Evolutionary conservation across 495 filamentous ascomycete genomes (phyloP), one percentile per base, ranked within the genome.

Genomic region (Aspergillus baeticus): DNA sequence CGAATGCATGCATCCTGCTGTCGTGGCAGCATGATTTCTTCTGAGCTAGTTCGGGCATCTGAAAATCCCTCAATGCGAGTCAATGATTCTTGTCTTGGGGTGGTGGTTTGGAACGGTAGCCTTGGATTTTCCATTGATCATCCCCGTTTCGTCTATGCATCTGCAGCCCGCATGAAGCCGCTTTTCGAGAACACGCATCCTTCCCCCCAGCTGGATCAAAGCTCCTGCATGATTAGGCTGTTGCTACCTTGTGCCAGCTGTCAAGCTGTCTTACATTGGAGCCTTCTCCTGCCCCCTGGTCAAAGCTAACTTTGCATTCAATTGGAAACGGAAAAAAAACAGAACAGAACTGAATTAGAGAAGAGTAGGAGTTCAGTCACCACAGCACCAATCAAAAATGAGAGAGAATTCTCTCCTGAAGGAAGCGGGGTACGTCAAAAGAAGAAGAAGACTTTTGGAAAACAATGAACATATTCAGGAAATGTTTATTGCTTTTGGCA

Each of bases 1-100:
- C 62, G 57, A 57, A 69, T 76, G 72, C 74, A 77, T 72, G 69
- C 66, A 70, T 58, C 67, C 66, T 62, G 66, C 55, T 66, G 61
- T 63, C 64, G 71, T 77, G 74, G 72, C 70, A 57, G 63, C 43
- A 62, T 67, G 42, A 58, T 57, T 49, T 68, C 59, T 63, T 51
- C 49, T 62, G 38, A 55, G 60, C 60, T 65, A 70, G 64, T 50
- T 67, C 57, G 56, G 68, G 37, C 50, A 58, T 62, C 52, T 45
- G 63, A 75, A 75, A 76, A 77, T 76, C 70, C 73, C 76, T 72
- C 76, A 78, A 56, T 64, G 36, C 57, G 64, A 66, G 61, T 62
- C 57, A 64, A 49, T 52, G 34, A 48, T 58, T 57, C 46, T 60
- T 60, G 60, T 61, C 66, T 55, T 64, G 41, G 52, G 37, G 59